Evolutionary conservation across 345 rosid species (phyloP).

Genomic region (Cardamine resedifolia): DNA sequence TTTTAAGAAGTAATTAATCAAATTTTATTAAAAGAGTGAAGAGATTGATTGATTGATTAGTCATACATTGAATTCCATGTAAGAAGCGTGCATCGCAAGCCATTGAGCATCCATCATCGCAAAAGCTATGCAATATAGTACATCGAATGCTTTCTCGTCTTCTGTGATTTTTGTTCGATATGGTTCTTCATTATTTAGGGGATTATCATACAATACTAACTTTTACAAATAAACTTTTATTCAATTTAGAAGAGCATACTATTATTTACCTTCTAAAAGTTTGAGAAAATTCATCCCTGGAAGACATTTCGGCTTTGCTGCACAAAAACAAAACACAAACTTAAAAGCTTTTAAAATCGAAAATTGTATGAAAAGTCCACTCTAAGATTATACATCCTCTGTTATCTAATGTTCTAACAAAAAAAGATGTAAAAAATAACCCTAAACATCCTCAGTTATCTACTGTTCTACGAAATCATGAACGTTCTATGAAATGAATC

Average conservation of each 20-base stretch:
- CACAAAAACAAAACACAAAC: constrained; percentile 18
- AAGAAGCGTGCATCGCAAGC: constrained; percentile 99
- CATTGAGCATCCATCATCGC: constrained; percentile 99
- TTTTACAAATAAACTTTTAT: not conserved
- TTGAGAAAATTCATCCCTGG: constrained; percentile 77
- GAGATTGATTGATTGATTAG: not conserved
- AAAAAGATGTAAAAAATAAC: too few species aligned
- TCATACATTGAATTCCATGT: constrained; percentile 93
- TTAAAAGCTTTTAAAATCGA: not conserved
- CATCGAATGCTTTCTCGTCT: constrained; percentile 91
- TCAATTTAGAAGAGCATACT: not conserved
- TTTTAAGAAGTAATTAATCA: not conserved
- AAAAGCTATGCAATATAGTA: constrained; percentile 86
- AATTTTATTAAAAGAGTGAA: too few species aligned
- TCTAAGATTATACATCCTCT: too few species aligned
- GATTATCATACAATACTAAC: not conserved
- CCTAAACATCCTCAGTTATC: not conserved
- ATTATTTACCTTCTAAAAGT: constrained; percentile 74
- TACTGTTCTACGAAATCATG: not conserved
- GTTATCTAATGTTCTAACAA: too few species aligned
- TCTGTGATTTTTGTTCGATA: constrained; percentile 45
- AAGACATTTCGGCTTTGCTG: constrained; percentile 78
- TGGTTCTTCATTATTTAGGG: not conserved
- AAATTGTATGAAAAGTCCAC: not conserved
- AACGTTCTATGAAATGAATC: not conserved